Conservation (phyloP, 2,329 filamentous ascomycete genomes). For the Aspergillus novofumigatus region DNA sequence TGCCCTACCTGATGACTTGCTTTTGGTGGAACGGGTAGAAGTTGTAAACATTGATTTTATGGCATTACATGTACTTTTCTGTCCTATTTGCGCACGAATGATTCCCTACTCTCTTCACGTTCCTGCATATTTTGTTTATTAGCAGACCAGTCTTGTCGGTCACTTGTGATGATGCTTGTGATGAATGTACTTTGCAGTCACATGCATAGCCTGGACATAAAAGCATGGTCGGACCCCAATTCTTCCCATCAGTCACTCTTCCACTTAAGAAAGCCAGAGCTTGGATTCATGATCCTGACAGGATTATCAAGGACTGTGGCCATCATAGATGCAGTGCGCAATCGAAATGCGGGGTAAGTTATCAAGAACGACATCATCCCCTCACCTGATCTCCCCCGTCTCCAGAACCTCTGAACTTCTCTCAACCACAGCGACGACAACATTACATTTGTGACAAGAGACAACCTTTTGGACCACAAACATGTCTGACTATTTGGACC, state of each 20-base stretch:
- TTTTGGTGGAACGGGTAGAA: slow-evolving; percentile 3
- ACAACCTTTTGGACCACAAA: background rate
- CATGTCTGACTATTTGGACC: slow-evolving; percentile 16
- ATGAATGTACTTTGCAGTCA: background rate
- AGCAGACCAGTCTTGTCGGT: background rate
- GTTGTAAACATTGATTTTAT: slow-evolving; percentile 11
- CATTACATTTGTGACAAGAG: background rate
- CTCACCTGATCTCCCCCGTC: background rate
- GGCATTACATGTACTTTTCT: background rate
- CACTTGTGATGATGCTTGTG: background rate
- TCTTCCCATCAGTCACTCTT: background rate
- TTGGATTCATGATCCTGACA: no score
- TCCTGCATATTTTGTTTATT: background rate
- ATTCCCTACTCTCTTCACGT: slow-evolving; percentile 17
- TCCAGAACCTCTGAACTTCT: background rate
- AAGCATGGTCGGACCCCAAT: background rate
- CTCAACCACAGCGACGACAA: background rate
- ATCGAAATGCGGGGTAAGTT: background rate
- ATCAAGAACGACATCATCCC: background rate
- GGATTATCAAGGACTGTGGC: background rate
- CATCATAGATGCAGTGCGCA: background rate
- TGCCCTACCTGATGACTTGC: slow-evolving; percentile 4
- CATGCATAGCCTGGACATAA: background rate
- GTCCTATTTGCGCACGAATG: slow-evolving; percentile 7
- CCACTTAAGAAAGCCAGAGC: background rate